Evolutionary conservation across 441 rosid species (phyloP).

Genomic region (Jatropha podagrica): DNA sequence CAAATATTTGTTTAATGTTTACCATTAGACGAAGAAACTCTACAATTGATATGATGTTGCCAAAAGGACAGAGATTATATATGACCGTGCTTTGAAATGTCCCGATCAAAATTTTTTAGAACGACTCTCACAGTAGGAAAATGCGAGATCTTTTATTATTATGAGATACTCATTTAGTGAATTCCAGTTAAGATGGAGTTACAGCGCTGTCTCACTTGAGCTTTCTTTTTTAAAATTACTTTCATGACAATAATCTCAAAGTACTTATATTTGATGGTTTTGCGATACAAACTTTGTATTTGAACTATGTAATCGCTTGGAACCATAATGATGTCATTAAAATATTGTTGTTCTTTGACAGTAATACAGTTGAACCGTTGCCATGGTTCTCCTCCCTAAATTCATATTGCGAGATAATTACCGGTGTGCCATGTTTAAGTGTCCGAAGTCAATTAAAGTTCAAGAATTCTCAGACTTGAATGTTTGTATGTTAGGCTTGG

Average conservation of each 20-base stretch:
- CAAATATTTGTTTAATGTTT: slow-evolving; percentile 15
- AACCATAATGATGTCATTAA: background rate
- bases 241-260: too few species aligned
- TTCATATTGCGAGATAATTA: background rate
- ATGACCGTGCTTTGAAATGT: slow-evolving; percentile 71
- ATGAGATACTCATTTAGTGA: background rate
- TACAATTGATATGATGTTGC: slow-evolving; percentile 98
- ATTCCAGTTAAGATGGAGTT: background rate
- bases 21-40: slow-evolving; percentile 74
- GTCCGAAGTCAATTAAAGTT: background rate
- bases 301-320: background rate
- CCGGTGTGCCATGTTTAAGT: too few species aligned
- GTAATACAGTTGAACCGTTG: background rate
- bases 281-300: background rate
- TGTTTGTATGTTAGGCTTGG: slow-evolving; percentile 57
- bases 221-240: too few species aligned
- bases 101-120: slow-evolving; percentile 60
- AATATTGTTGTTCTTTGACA: background rate
- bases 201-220: background rate
- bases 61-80: slow-evolving; percentile 90
- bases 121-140: slow-evolving; percentile 62
- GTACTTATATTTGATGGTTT: background rate
- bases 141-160: background rate
- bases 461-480: slow-evolving; percentile 24
- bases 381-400: background rate